Evolutionary conservation across 257 asterid genomes (phyloP), one percentile per base, ranked within the genome.

Genomic region (Ocimum tenuiflorum): DNA sequence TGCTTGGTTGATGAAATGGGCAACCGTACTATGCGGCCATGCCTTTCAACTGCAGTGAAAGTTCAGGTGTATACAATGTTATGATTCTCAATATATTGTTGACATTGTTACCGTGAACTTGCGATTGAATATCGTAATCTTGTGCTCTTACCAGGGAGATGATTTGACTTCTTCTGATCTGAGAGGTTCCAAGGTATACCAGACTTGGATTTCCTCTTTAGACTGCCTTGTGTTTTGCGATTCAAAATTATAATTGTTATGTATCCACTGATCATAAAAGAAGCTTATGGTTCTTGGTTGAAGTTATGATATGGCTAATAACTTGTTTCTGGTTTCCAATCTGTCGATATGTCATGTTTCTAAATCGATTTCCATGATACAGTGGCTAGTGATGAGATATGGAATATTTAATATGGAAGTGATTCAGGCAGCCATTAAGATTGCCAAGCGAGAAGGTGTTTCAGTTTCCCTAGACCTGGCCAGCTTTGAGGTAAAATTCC

Each of bases 11-110:
- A 94, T 72, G 95, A 90, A 63, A 41, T 73, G 49, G 99, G 95
- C 45, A 94, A 94, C 69, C 96, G 99, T 42, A 94, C 99, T 54
- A 86, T 94, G 99, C 80, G 99, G 50, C 99, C 99, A 5, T 94
- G 97, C 77, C 88, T 94, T 64, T 80, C 96, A 5, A 79, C 78
- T 75, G 87, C 95, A 8, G 92, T 82, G 35, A 94, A 90, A 88
- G 85, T 94, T 79, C 91, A 94, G 99, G 99, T 90, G 33, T 43
- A 49, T 79, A 29, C 20, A n/a, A 8, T 58, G 55, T 75, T 60
- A 4, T 35, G 54, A 57, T 52, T 68, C 65, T 65, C 60, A 57
- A 73, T 60, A 60, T 73, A 36, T 42, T 60, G 23, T 54, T 63
- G 58, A 53, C 42, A 38, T 58, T 67, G 65, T 61, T 74, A 23